phyloP scores from a whole-genome alignment of 2,329 filamentous ascomycete genomes.

The Metarhizium rileyi region DNA sequence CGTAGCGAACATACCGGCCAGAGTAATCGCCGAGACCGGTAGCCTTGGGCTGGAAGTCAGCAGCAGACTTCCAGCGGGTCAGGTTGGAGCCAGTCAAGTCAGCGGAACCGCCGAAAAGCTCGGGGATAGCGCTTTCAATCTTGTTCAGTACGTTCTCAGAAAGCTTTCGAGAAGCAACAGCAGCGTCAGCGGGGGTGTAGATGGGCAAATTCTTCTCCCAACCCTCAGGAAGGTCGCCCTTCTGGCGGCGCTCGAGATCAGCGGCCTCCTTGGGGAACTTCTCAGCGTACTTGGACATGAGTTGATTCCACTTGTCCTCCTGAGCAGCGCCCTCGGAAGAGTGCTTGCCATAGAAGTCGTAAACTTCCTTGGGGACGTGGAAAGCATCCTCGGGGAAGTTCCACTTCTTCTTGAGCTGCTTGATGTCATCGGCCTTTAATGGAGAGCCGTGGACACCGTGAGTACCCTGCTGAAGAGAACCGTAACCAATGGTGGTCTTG shows the following conservation, averaged over 20 bases:
- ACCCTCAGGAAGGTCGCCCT: conserved; percentile 79
- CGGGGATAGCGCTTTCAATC: conserved; percentile 73
- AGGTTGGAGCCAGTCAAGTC: conserved; percentile 98
- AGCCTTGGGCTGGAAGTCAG: conserved; percentile 91
- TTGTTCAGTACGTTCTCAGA: conserved; percentile 89
- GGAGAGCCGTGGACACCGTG: conserved; percentile 93
- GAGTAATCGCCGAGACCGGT: conserved; percentile 79
- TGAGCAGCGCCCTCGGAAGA: conserved; percentile 75
- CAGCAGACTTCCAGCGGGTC: conserved; percentile 92
- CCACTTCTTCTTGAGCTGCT: conserved; percentile 89
- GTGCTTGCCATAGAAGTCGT: conserved; percentile 82
- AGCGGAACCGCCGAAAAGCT: conserved; percentile 90
- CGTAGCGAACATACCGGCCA: conserved; percentile 87
- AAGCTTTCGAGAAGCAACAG: conserved; percentile 88
- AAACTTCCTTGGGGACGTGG: conserved; percentile 87
- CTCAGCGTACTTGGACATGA: conserved; percentile 76
- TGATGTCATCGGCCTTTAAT: conserved; percentile 87
- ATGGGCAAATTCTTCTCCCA: conserved; percentile 92
- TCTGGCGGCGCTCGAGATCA: conserved; percentile 73
- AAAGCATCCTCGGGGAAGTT: conserved; percentile 93
- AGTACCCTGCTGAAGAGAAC: conserved; percentile 86
- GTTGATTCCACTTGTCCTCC: conserved; percentile 91
- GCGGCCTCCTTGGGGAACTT: conserved; percentile 69
- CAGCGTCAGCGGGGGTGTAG: conserved; percentile 77
- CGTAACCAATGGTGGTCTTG: conserved; percentile 93